Base-by-base conservation (phyloP, 2,329 filamentous ascomycete species). In the Cordyceps tenuipes region DNA sequence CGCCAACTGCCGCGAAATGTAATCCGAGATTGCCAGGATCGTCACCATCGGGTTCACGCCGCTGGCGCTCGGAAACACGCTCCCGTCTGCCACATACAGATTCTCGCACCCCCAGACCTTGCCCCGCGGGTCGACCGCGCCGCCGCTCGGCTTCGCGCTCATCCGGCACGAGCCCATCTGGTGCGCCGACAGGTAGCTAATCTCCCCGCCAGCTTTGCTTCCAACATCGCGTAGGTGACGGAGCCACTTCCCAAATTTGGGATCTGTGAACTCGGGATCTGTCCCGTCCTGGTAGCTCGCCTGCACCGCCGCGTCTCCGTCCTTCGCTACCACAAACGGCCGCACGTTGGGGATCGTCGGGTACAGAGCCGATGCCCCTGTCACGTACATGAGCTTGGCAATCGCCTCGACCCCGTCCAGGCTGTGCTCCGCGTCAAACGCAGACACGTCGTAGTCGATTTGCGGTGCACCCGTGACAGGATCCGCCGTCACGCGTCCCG, bases 21-120 rank as follows among this genome's bases (percentile, higher is more conserved):
- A 82, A 68, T 89, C 83, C 53, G 84, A 78, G 66, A 89, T 80
- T 1, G 83, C 83, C 89, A 92, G 90, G 61, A 77, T 80, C 13
- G 88, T 91, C 48, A 91, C 77, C 89, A 93, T 92, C 13, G 89
- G 89, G 70, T 92, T 92, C 34, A 91, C 88, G 1, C 89, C 89
- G 69, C 84, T 90, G 12, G 88, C 88, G 60, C 82, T 87, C 1
- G 88, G 89, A 63, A 92, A 88, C 12, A 90, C 85, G 69, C 86
- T 90, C 49, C 87, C 84, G 71, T 93, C 89, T 10, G 85, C 83
- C 19, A 92, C 83, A 68, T 84, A 90, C 66, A 92, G 68, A 0
- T 80, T 82, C 66, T 84, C 74, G 0, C 77, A 79, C 1, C 82
- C 87, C 86, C 87, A 92, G 7, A 90, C 83, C 63, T 70, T 76